Evolutionary conservation across 345 rosid genomes (phyloP), one percentile per base, ranked within the genome.

Genomic region (Euclidium syriacum): DNA sequence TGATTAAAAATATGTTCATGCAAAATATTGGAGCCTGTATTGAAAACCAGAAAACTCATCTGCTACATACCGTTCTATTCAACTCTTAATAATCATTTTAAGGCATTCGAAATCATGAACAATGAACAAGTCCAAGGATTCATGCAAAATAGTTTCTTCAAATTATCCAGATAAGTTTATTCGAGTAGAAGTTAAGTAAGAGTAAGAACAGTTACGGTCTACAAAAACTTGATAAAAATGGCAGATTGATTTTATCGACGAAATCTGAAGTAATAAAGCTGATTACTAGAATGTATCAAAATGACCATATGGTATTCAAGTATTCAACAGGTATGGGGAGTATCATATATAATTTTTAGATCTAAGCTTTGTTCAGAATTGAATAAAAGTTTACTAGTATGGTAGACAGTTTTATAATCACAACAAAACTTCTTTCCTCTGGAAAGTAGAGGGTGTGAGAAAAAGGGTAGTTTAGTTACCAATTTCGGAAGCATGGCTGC

Each of bases 401-500:
- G n/a, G n/a, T n/a, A n/a, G n/a, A n/a, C n/a, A n/a, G n/a, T n/a
- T n/a, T n/a, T n/a, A n/a, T n/a, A n/a, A n/a, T n/a, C n/a, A n/a
- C 49, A 51, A 17, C 22, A 39, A 16, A 18, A 39, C 16, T 29
- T 32, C 5, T 52, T 19, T 27, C 52, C 12, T 6, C 1, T 4
- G 14, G 34, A 48, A 27, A 49, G 11, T 39, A 62, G 64, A 15
- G 30, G 7, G 11, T 7, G 50, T 1, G 26, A 48, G 42, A 20
- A 34, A 62, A 65, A 29, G 2, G n/a, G 4, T 10, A 12, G 4
- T 5, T 22, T 42, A 53, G 81, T 74, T 73, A 88, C 98, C 90
- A 83, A 73, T 68, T 76, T 86, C 34, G 98, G 98, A 49, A 91
- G 52, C 59, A 88, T 68, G 60, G 87, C 81, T 75, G 98, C 98